Conservation (phyloP, 2,329 filamentous ascomycete genomes). For the Cadophora malorum region DNA sequence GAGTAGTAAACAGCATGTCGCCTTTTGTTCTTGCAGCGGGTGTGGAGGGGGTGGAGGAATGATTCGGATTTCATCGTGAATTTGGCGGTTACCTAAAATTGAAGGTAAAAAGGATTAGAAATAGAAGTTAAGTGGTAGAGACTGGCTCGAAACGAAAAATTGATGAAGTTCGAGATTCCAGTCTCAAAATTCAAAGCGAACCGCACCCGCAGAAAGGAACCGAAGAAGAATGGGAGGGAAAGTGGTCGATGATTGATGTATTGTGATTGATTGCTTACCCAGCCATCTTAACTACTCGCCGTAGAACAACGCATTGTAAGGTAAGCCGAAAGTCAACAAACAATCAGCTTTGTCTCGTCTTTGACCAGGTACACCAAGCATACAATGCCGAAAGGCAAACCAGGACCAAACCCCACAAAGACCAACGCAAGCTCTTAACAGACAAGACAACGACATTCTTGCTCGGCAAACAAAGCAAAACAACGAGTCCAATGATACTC, state of each 20-base stretch:
- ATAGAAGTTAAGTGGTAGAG: background rate
- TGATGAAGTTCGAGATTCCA: background rate
- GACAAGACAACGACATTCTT: background rate
- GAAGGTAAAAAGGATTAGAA: background rate
- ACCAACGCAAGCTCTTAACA: background rate
- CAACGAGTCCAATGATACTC: constrained; percentile 13
- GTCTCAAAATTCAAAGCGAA: background rate
- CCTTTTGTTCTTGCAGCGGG: background rate
- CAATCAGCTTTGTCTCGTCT: background rate
- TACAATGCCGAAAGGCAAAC: constrained; percentile 5
- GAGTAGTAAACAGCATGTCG: background rate
- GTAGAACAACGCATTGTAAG: background rate
- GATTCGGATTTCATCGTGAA: background rate
- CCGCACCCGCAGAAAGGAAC: background rate
- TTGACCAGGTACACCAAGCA: background rate
- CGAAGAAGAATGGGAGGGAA: background rate
- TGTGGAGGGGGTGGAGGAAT: background rate
- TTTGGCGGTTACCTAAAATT: background rate
- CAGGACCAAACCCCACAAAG: background rate
- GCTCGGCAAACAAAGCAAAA: background rate
- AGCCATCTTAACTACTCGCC: background rate
- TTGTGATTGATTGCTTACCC: background rate
- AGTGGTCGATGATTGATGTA: background rate
- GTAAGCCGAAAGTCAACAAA: background rate
- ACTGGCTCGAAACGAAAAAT: background rate